Conservation (phyloP, 768 basidiomycete genomes). For the Coprinopsis sp. region DNA sequence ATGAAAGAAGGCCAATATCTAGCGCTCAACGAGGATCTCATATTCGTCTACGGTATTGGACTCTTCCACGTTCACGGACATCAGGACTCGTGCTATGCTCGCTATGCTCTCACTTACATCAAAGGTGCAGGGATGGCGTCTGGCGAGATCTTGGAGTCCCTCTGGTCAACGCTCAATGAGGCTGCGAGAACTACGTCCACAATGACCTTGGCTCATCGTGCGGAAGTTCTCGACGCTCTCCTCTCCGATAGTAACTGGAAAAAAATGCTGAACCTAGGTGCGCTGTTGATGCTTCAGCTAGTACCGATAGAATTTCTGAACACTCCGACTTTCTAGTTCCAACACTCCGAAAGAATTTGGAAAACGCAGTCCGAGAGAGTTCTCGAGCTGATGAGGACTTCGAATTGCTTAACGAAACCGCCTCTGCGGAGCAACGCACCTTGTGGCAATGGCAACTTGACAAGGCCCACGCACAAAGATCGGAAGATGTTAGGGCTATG, state of each 20-base stretch:
- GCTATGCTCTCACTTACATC: constrained; percentile 23
- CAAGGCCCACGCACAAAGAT: neutral
- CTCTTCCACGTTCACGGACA: constrained; percentile 29
- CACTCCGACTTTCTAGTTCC: neutral
- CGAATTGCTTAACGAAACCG: neutral
- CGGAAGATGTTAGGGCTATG: neutral
- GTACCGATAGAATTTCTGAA: too few relatives aligned
- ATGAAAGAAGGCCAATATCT: neutral
- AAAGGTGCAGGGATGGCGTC: constrained; percentile 23
- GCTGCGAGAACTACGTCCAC: constrained; percentile 18
- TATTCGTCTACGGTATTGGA: constrained; percentile 17
- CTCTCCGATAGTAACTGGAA: constrained; percentile 32
- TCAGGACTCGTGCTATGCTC: constrained; percentile 17
- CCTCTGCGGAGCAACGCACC: neutral
- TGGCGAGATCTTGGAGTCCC: constrained; percentile 29
- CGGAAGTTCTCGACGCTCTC: constrained; percentile 25
- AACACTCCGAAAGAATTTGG: neutral
- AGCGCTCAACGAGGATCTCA: neutral
- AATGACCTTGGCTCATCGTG: constrained; percentile 18
- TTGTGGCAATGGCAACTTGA: neutral
- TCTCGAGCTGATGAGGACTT: neutral
- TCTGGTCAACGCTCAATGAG: constrained; percentile 28
- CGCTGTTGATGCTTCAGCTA: neutral
- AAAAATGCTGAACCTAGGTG: constrained; percentile 15
- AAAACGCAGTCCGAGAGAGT: neutral